Evolutionary conservation across 148 eudicot species (phyloP), one percentile per base, ranked within the genome.

Genomic region (Camellia lanceoleosa): DNA sequence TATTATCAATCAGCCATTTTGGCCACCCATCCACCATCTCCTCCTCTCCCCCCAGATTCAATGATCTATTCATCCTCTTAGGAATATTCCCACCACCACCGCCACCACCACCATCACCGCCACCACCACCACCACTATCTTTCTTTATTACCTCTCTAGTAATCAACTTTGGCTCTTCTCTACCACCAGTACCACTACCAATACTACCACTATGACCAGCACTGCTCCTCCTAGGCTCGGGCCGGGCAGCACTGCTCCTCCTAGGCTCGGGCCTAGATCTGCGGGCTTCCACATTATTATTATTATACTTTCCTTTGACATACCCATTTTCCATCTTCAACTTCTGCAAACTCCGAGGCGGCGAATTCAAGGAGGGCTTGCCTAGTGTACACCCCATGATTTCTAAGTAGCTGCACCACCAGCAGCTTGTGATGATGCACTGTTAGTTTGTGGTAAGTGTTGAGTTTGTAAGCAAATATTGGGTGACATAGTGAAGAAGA

Each of bases 11-110:
- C 9, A 87, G 81, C 89, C 89, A 87, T 9, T 73, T 76, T 4
- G 89, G 89, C 89, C 87, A 87, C 19, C 89, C 89, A 73, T 76
- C 83, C n/a, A 82, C 80, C 66, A 80, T 16, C 44, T 76, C 80
- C 51, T 82, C 89, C 1, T 51, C 80, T 11, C 16, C 81, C 42
- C 60, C 69, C 54, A 61, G 74, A 58, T 75, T 86, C 42, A 55
- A 51, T 30, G 43, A 58, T 7, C 38, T 7, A 78, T 30, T 30
- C 38, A 74, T 71, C 78, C 82, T 81, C 47, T 54, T 61, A 4
- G 79, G n/a, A 46, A 69, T 77, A 75, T 68, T 4, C 56, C 23
- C 0, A 11, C 43, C 79, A 1, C n/a, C 83, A 8, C 7, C 3
- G 10, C 23, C 78, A 19, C 73, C 83, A 4, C 10, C 30, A 23